Base-by-base conservation (phyloP, 139 green algal genomes). In the Chlamydomonas incerta region DNA sequence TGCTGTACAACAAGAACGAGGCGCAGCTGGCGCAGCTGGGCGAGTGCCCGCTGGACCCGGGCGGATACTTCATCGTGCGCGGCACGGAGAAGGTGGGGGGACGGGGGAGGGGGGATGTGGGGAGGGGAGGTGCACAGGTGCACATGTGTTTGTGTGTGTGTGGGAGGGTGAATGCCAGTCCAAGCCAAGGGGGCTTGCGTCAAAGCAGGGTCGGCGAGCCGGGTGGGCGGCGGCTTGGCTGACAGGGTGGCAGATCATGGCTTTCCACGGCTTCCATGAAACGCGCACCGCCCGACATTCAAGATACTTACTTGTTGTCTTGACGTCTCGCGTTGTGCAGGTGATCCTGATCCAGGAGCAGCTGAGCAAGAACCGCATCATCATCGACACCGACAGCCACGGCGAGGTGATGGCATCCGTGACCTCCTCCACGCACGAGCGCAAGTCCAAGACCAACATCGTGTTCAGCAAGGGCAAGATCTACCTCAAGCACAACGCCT, bases 301-400 rank as follows among this genome's bases (percentile, higher is more conserved):
- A n/a, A n/a, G n/a, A n/a, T n/a, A n/a, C n/a, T n/a, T n/a, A n/a
- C n/a, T n/a, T n/a, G n/a, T n/a, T n/a, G n/a, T n/a, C n/a, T n/a
- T n/a, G n/a, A n/a, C n/a, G n/a, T n/a, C n/a, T n/a, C n/a, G n/a
- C n/a, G n/a, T n/a, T n/a, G n/a, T 8, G 41, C 98, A 99, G 91
- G 98, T 99, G 21, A 98, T 99, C 72, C 92, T 99, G 20, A 99
- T 99, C 89, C 98, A 99, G 88, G 98, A 99, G 94, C 97, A 99
- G 93, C 94, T 99, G 80, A 96, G 90, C 81, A 99, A 99, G 92
- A 99, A 99, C 91, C 92, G 98, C 67, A 98, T 99, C 88, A 98
- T 99, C 90, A 96, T 99, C 74, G 97, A 99, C 89, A 91, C 92
- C 0, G 95, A 98, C 90, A 92, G 70, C 67, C 84, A 92, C 31